These are phyloP conservation scores for Gnomoniopsis smithogilvyi DNA, from an alignment of 2,329 filamentous ascomycete genomes.

Conservation along the genomic window DNA sequence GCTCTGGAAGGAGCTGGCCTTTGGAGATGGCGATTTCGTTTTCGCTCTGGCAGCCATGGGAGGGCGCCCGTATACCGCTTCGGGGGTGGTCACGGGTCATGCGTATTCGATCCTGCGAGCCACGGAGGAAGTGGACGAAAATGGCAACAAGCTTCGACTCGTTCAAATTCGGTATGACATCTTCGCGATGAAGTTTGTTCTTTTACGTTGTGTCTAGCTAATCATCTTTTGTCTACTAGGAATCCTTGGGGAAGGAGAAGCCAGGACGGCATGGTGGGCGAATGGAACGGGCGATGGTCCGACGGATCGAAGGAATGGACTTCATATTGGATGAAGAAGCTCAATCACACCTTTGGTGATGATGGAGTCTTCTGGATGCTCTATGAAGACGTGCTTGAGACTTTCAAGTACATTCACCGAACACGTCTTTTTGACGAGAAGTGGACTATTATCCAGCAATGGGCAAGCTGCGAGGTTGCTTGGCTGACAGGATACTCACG, in stretches of 20 bases:
- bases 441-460: slow-evolving; percentile 43
- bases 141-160: slow-evolving; percentile 35
- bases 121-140: slow-evolving; percentile 39
- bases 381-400: slow-evolving; percentile 41
- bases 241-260: slow-evolving; percentile 68
- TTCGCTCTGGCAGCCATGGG: slow-evolving; percentile 40
- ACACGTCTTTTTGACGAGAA: slow-evolving; percentile 43
- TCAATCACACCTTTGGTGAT: slow-evolving; percentile 65
- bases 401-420: slow-evolving; percentile 41
- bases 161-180: slow-evolving; percentile 40
- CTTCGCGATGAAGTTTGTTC: slow-evolving; percentile 13
- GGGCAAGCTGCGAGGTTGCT: slow-evolving; percentile 39
- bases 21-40: slow-evolving; percentile 65
- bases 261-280: slow-evolving; percentile 35
- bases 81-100: slow-evolving; percentile 42
- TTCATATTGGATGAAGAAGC: slow-evolving; percentile 64
- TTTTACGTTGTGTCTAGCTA: neutral
- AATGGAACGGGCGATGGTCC: slow-evolving; percentile 72
- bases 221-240: slow-evolving; percentile 30
- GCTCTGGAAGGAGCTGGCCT: slow-evolving; percentile 67
- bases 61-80: slow-evolving; percentile 23
- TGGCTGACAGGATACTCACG: slow-evolving; percentile 44
- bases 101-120: slow-evolving; percentile 50
- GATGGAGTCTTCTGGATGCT: slow-evolving; percentile 56
- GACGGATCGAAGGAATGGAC: slow-evolving; percentile 75